Percentiles rank a stretch among this genome's conserved stretches.
These are phyloP conservation scores for Arachnomyces sp. DNA, from an alignment of 2,329 filamentous ascomycete genomes.

Conservation along the genomic window DNA sequence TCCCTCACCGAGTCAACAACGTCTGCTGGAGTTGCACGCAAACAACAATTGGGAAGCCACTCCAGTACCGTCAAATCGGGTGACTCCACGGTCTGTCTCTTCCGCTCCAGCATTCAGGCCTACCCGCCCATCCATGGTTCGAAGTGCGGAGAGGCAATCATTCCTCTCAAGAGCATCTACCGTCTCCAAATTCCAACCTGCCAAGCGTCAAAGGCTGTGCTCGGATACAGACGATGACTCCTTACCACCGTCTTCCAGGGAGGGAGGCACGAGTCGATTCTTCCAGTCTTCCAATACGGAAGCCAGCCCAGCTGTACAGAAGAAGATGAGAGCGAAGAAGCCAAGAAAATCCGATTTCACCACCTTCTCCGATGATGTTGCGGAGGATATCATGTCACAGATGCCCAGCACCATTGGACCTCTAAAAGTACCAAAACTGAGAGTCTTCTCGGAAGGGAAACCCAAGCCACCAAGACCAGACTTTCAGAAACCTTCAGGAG, in stretches of 20 bases:
- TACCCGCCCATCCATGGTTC: constrained; percentile 34
- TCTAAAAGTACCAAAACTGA: constrained; percentile 9
- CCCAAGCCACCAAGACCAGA: constrained; percentile 8
- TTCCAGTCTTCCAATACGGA: constrained; percentile 30
- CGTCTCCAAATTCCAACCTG: constrained; percentile 37
- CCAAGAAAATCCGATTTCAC: constrained; percentile 37
- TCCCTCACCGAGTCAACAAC: constrained; percentile 57
- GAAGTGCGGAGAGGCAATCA: constrained; percentile 31
- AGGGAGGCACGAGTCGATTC: constrained; percentile 39
- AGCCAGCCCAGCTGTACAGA: constrained; percentile 32
- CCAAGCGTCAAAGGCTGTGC: constrained; percentile 45
- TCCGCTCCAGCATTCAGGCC: constrained; percentile 27
- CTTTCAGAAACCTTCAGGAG: too few relatives aligned
- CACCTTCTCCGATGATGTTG: constrained; percentile 46
- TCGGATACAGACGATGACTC: constrained; percentile 35
- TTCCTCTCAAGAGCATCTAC: constrained; percentile 32
- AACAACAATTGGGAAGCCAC: constrained; percentile 48
- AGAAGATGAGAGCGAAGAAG: constrained; percentile 30
- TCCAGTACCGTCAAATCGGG: constrained; percentile 35
- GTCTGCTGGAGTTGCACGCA: constrained; percentile 47
- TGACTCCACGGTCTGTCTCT: constrained; percentile 26
- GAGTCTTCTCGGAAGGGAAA: constrained; percentile 13
- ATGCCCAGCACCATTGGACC: constrained; percentile 28
- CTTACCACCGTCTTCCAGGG: constrained; percentile 18
- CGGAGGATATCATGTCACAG: constrained; percentile 42